Evolutionary conservation across 257 asterid species (phyloP), one percentile per base, ranked within the genome.

Genomic region (Jasminum sambac): DNA sequence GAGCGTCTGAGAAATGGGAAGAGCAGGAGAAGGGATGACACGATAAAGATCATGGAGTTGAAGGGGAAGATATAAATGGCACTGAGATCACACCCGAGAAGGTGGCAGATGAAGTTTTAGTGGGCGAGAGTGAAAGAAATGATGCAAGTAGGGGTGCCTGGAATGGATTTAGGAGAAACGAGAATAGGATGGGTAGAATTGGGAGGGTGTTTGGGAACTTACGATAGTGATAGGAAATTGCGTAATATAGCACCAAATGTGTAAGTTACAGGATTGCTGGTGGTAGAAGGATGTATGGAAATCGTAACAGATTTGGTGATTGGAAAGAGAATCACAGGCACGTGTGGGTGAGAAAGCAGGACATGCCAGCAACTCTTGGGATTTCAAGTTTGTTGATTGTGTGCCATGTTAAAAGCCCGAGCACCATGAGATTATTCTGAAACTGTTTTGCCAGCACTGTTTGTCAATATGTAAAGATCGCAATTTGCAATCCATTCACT

Each of bases 311-410:
- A 24, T 69, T 11, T 23, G 72, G 40, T 11, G 36, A 8, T 40
- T 4, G 24, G n/a, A 63, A 64, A 21, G 42, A 14, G 74, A 68
- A 68, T 39, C 67, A 11, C 58, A 48, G 66, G 39, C 74, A 63
- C 40, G 38, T 25, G 63, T 87, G 92, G 92, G 88, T 87, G 66
- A 83, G 76, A 72, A 87, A 77, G 75, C 85, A 78, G 74, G 81
- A 83, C 48, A 69, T n/a, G n/a, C n/a, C n/a, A 23, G 34, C 37
- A n/a, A 66, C 68, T 41, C 40, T 66, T 19, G 39, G 72, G 60
- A 59, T 37, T 11, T 25, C 9, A 43, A 38, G 59, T 67, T 12
- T 67, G 37, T 40, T 23, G n/a, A 23, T 64, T 55, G 4, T 11
- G 63, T 39, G 34, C 38, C 37, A 67, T 72, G 38, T 52, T 52